Conservation (phyloP, 2,329 filamentous ascomycete species). For the Cyanodermella asteris region DNA sequence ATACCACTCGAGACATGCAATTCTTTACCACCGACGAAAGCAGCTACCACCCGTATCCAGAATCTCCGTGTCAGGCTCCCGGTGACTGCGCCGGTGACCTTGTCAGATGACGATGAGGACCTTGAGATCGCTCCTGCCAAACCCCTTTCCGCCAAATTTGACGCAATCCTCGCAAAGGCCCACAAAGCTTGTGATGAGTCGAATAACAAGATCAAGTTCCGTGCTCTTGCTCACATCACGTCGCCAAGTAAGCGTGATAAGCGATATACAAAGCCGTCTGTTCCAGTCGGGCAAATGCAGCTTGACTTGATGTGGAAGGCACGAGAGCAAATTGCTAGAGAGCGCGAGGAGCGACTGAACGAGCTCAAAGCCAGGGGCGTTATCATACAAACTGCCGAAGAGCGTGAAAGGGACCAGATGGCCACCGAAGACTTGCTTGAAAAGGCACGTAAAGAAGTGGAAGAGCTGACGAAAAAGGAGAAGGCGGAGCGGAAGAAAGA, state of each 20-base stretch:
- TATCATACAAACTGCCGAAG: constrained; percentile 62
- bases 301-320: constrained; percentile 46
- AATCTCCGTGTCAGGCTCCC: too few relatives aligned
- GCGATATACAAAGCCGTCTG: constrained; percentile 23
- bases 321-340: constrained; percentile 55
- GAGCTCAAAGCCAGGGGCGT: constrained; percentile 61
- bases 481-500: constrained; percentile 49
- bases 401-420: constrained; percentile 60
- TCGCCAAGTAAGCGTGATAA: constrained; percentile 34
- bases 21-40: too few relatives aligned
- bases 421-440: constrained; percentile 76
- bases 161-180: too few relatives aligned
- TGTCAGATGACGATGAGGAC: constrained; percentile 29
- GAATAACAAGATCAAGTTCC: too few relatives aligned
- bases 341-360: constrained; percentile 56
- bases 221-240: constrained; percentile 49
- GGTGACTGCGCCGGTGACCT: too few relatives aligned
- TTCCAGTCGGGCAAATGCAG: constrained; percentile 51
- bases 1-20: too few relatives aligned
- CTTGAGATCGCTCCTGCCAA: constrained; percentile 39
- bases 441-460: constrained; percentile 59
- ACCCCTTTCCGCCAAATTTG: too few relatives aligned
- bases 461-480: constrained; percentile 58
- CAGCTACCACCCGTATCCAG: too few relatives aligned
- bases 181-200: too few relatives aligned